Conservation (phyloP, 495 filamentous ascomycete genomes). For the Astrothelium macrocarpum region DNA sequence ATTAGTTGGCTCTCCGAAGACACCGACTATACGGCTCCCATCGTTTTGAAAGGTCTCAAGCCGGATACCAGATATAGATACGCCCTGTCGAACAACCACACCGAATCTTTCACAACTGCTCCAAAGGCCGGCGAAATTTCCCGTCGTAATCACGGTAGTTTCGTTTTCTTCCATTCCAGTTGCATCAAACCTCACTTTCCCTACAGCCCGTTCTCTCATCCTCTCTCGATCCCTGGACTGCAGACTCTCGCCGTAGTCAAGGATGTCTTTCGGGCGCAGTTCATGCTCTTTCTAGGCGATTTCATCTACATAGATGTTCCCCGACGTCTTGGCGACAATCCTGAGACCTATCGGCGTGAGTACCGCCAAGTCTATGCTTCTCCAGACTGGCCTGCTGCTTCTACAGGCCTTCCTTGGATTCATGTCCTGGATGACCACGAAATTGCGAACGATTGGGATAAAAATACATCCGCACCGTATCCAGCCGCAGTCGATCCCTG, state of each 20-base stretch:
- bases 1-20: constrained; percentile 56
- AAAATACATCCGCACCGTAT: constrained; percentile 64
- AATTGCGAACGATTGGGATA: constrained; percentile 82
- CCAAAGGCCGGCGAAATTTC: constrained; percentile 51
- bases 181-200: constrained; percentile 88
- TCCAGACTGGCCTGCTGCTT: constrained; percentile 68
- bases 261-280: constrained; percentile 56
- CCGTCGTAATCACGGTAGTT: constrained; percentile 40
- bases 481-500: constrained; percentile 74
- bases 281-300: constrained; percentile 98
- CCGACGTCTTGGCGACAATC: constrained; percentile 56
- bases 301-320: constrained; percentile 98
- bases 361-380: constrained; percentile 91
- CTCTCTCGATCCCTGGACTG: constrained; percentile 71
- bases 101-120: constrained; percentile 65
- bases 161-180: constrained; percentile 83
- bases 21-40: constrained; percentile 69
- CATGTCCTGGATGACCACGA: constrained; percentile 96
- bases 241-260: constrained; percentile 53
- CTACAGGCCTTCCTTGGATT: constrained; percentile 77
- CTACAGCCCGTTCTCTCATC: constrained; percentile 72
- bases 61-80: constrained; percentile 68
- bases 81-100: constrained; percentile 69
- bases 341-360: constrained; percentile 73
- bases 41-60: constrained; percentile 47